phyloP scores from a whole-genome alignment of 2,329 filamentous ascomycete genomes.

The Alternaria consortialis region DNA sequence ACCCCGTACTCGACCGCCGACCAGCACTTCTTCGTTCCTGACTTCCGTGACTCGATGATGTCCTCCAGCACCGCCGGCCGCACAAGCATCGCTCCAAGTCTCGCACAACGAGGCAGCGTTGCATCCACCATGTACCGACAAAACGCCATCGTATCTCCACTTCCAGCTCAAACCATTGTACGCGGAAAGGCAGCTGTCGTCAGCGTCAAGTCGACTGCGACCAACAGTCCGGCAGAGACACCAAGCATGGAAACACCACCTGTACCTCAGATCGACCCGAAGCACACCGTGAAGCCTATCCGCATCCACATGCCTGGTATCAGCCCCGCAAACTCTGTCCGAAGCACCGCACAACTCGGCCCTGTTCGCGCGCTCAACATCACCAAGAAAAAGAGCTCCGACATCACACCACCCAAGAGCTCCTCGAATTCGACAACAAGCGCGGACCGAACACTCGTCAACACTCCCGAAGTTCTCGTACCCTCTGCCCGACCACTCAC shows the following conservation, averaged over 20 bases:
- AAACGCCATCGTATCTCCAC: constrained; percentile 80
- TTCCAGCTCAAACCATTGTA: constrained; percentile 85
- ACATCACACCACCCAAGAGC: constrained; percentile 41
- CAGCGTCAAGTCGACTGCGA: constrained; percentile 79
- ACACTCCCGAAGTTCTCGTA: constrained; percentile 37
- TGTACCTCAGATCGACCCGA: constrained; percentile 75
- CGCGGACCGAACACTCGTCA: constrained; percentile 34
- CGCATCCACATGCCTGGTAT: constrained; percentile 55
- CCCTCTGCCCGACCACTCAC: constrained; percentile 41
- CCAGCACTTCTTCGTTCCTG: constrained; percentile 93
- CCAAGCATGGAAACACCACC: constrained; percentile 68
- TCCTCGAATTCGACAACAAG: constrained; percentile 29
- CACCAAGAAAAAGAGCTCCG: constrained; percentile 48
- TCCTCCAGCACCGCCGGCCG: constrained; percentile 72
- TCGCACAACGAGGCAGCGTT: constrained; percentile 65
- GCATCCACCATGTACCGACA: constrained; percentile 95
- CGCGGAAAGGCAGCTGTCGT: constrained; percentile 91
- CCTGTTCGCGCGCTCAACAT: constrained; percentile 59
- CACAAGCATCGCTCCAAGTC: constrained; percentile 59
- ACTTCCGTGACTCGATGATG: constrained; percentile 90
- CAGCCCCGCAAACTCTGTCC: constrained; percentile 48
- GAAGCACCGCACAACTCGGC: constrained; percentile 52
- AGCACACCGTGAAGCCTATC: constrained; percentile 48
- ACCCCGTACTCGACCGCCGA: constrained; percentile 69
- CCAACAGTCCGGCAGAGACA: constrained; percentile 61